phyloP scores from a whole-genome alignment of 2,329 filamentous ascomycete species.

The Phialemoniopsis sp. region DNA sequence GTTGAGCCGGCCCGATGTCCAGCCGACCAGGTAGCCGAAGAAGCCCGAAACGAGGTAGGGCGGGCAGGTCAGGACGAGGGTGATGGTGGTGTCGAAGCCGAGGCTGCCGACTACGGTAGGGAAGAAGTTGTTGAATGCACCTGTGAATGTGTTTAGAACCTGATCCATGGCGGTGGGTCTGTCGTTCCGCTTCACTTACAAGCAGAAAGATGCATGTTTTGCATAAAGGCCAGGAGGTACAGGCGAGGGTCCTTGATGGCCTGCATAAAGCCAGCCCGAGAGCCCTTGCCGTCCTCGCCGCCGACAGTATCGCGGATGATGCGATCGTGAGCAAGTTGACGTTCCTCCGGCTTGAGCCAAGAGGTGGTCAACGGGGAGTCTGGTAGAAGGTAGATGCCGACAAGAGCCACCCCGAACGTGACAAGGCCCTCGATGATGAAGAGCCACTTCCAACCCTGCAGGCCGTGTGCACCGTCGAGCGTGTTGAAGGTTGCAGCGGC shows the following conservation, averaged over 20 bases:
- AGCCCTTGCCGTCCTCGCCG: constrained; percentile 17
- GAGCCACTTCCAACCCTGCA: constrained; percentile 35
- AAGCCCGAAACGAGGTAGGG: constrained; percentile 40
- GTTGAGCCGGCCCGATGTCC: constrained; percentile 16
- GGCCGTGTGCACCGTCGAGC: constrained; percentile 35
- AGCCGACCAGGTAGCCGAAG: constrained; percentile 33
- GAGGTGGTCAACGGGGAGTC: constrained; percentile 24
- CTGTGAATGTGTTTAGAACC: too few species aligned
- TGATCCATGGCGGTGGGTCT: too few species aligned
- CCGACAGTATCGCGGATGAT: constrained; percentile 32
- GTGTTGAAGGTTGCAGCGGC: constrained; percentile 58
- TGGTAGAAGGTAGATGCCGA: not conserved
- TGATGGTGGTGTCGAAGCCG: constrained; percentile 31
- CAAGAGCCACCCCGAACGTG: constrained; percentile 18
- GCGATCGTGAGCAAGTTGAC: constrained; percentile 25
- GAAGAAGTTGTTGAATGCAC: constrained; percentile 30
- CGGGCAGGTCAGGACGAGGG: constrained; percentile 36
- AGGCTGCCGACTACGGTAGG: constrained; percentile 30
- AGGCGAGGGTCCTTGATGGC: constrained; percentile 29
- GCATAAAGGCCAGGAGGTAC: constrained; percentile 9
- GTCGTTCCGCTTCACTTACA: constrained; percentile 16
- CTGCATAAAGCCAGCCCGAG: constrained; percentile 10
- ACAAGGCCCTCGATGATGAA: constrained; percentile 35
- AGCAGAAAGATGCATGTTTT: constrained; percentile 28
- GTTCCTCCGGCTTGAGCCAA: constrained; percentile 20